phyloP scores from a whole-genome alignment of 805 yeast genomes.

The Nakazawaea molendinolei region DNA sequence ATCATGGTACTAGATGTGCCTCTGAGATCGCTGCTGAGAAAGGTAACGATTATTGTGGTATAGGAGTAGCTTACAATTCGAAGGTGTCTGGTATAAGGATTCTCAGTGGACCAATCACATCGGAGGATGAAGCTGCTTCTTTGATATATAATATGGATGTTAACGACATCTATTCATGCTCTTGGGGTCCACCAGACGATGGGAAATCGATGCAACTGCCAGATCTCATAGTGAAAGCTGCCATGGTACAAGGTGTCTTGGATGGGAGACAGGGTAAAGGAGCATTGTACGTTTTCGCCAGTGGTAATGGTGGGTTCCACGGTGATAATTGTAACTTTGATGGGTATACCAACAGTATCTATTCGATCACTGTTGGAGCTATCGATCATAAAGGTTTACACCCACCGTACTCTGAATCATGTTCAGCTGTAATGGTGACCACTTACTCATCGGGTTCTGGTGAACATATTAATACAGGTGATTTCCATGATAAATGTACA shows the following conservation, averaged over 20 bases:
- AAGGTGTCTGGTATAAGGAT: slow-evolving; percentile 88
- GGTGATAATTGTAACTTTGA: slow-evolving; percentile 95
- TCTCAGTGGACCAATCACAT: slow-evolving; percentile 69
- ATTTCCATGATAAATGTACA: slow-evolving; percentile 63
- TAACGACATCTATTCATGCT: slow-evolving; percentile 92
- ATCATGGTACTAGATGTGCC: slow-evolving; percentile 96
- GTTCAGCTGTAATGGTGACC: slow-evolving; percentile 91
- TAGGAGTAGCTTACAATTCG: slow-evolving; percentile 89
- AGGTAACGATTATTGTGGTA: slow-evolving; percentile 80
- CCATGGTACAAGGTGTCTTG: slow-evolving; percentile 76
- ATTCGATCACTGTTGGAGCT: slow-evolving; percentile 92
- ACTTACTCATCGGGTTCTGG: slow-evolving; percentile 90
- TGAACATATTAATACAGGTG: slow-evolving; percentile 86
- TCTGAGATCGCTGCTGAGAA: slow-evolving; percentile 93
- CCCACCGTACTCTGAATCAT: slow-evolving; percentile 86
- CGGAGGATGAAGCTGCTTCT: slow-evolving; percentile 89
- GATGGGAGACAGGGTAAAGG: slow-evolving; percentile 82
- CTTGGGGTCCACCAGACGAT: slow-evolving; percentile 98
- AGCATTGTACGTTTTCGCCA: slow-evolving; percentile 87
- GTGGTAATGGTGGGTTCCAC: slow-evolving; percentile 82
- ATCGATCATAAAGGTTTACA: slow-evolving; percentile 81
- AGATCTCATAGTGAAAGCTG: slow-evolving; percentile 66
- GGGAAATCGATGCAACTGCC: slow-evolving; percentile 87
- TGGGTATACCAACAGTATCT: slow-evolving; percentile 94
- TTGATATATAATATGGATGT: slow-evolving; percentile 71